A percentile compares a stretch with the other conserved stretches of the same genome.
These are phyloP conservation scores for Cytospora chrysosperma DNA, from an alignment of 2,329 filamentous ascomycete species.

Conservation along the genomic window DNA sequence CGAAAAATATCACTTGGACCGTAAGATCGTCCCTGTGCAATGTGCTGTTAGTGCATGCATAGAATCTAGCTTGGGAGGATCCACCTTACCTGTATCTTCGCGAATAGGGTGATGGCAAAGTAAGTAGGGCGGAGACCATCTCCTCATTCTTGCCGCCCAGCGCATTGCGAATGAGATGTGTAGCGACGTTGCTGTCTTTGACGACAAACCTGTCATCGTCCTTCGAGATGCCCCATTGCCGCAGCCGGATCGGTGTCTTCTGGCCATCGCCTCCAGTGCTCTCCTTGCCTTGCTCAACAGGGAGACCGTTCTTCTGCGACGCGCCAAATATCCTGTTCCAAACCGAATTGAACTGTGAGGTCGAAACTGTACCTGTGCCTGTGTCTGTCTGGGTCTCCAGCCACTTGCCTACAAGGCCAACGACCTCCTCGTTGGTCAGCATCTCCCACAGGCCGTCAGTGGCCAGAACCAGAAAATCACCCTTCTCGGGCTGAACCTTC, in stretches of 20 bases:
- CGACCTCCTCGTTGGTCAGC: conserved; percentile 97
- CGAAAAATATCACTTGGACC: conserved; percentile 98
- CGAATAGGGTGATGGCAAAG: conserved; percentile 86
- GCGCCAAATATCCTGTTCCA: conserved; percentile 67
- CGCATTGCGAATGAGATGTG: conserved; percentile 91
- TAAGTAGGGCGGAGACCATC: conserved; percentile 88
- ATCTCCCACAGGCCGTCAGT: conserved; percentile 99
- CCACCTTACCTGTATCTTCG: conserved; percentile 78
- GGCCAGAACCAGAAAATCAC: conserved; percentile 94
- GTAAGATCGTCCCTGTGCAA: conserved; percentile 80
- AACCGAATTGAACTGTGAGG: conserved; percentile 65
- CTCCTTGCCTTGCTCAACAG: conserved; percentile 66
- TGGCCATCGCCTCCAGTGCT: conserved; percentile 62
- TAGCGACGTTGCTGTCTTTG: conserved; percentile 93
- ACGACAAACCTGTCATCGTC: conserved; percentile 83
- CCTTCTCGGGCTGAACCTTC: conserved; percentile 81
- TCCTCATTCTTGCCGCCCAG: conserved; percentile 91
- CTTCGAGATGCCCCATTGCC: conserved; percentile 83
- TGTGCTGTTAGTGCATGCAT: conserved; percentile 18
- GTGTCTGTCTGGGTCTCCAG: conserved; percentile 70
- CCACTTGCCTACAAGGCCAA: conserved; percentile 96
- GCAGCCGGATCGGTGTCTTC: conserved; percentile 80
- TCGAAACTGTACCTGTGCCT: conserved; percentile 34
- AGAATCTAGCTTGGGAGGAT: background rate
- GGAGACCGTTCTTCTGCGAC: conserved; percentile 55